Evolutionary conservation across 164 flowering plant species (phyloP), one percentile per base, ranked within the genome.

Genomic region (Platanus orientalis): DNA sequence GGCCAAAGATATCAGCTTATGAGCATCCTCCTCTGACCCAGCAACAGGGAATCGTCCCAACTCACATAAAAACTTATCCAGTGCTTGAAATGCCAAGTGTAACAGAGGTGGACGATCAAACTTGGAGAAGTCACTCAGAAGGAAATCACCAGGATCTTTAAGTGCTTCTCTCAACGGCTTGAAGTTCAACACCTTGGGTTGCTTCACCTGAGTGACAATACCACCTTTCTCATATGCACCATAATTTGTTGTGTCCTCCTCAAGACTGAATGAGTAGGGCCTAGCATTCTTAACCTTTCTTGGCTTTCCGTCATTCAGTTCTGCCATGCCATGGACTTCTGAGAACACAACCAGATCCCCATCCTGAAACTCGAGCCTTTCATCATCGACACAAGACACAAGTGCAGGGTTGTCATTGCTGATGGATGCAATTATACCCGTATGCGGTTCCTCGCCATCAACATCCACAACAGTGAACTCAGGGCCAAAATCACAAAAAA

Each of bases 401-500:
- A 88, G 81, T 12, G 95, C 85, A 61, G 95, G 89, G 61, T 77
- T 81, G 67, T 83, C 95, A 75, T 88, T 90, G 81, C 88, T 84
- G 57, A 90, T 83, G 52, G 95, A 90, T 36, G 95, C 95, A 78
- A 90, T 77, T 34, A 90, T 90, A 52, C 94, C 97, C 0, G 92
- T 78, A 69, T 82, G 87, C 25, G 97, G 94, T 30, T 90, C 97
- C 71, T 90, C 84, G 25, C 94, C 94, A 75, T 90, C 90, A 57
- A 88, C 86, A 79, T 90, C 97, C 66, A 73, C 34, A 55, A 88
- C 90, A 21, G 89, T 84, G 67, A 88, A 88, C 57, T 79, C 75
- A 51, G 95, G 92, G 25, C 97, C 97, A 63, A 90, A 90, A 68
- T 90, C 95, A 68, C 97, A 88, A 57, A 88, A 90, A 6, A 88